Conservation (phyloP, 805 yeast genomes). For the Candida loeiensis region DNA sequence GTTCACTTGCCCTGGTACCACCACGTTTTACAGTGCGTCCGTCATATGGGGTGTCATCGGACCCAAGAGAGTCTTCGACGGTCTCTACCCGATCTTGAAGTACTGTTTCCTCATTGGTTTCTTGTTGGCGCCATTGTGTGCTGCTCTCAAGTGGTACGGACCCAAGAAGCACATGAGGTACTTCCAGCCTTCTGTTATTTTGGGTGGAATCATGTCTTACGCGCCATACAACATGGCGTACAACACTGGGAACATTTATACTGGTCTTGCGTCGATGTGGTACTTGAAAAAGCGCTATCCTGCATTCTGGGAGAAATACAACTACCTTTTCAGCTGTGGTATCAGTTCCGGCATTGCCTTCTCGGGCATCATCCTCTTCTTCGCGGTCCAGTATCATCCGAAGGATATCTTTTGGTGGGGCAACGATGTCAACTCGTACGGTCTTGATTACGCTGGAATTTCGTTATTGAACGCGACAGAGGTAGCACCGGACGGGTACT, state of each 20-base stretch:
- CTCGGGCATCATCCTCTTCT: slow-evolving; percentile 32
- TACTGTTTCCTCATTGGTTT: slow-evolving; percentile 35
- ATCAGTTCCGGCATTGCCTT: slow-evolving; percentile 35
- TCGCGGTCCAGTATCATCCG: slow-evolving; percentile 33
- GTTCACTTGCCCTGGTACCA: slow-evolving; percentile 29
- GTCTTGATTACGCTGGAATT: slow-evolving; percentile 29
- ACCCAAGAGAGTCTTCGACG: slow-evolving; percentile 28
- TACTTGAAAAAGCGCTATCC: slow-evolving; percentile 25
- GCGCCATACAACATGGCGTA: slow-evolving; percentile 35
- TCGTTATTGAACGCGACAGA: slow-evolving; percentile 16
- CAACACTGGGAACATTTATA: slow-evolving; percentile 27
- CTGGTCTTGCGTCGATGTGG: slow-evolving; percentile 25
- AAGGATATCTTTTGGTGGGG: slow-evolving; percentile 33
- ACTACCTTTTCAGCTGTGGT: slow-evolving; percentile 29
- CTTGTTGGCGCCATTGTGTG: slow-evolving; percentile 21
- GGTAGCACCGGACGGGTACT: slow-evolving; percentile 31
- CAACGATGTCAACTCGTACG: slow-evolving; percentile 24
- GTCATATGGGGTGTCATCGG: slow-evolving; percentile 61
- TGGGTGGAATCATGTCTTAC: slow-evolving; percentile 29
- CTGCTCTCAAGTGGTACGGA: slow-evolving; percentile 14
- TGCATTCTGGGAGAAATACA: slow-evolving; percentile 37
- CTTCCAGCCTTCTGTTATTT: slow-evolving; percentile 33
- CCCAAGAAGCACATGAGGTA: slow-evolving; percentile 20
- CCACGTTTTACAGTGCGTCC: slow-evolving; percentile 50
- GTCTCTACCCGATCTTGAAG: slow-evolving; percentile 31